These are phyloP conservation scores for Barnettozyma salicaria DNA, from an alignment of 805 yeast species.

Conservation along the genomic window DNA sequence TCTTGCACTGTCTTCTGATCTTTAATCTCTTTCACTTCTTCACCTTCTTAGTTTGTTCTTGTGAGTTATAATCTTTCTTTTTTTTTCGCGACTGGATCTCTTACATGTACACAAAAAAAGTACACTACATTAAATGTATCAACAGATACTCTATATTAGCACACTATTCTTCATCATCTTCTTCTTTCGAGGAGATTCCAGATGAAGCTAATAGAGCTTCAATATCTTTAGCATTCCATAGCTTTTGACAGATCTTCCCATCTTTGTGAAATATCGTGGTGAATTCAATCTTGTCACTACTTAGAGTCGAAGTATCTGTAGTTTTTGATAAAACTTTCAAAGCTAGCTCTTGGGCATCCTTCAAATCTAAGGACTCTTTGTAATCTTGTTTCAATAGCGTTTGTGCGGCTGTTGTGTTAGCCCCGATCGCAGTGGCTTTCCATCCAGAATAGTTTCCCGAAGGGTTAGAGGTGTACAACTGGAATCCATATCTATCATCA, in stretches of 20 bases:
- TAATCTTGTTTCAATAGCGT: slow-evolving; percentile 92
- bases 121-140: neutral
- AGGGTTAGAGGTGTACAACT: slow-evolving; percentile 91
- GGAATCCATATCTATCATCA: slow-evolving; percentile 86
- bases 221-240: slow-evolving; percentile 78
- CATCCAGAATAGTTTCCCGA: slow-evolving; percentile 97
- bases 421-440: slow-evolving; percentile 97
- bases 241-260: slow-evolving; percentile 56
- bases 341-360: slow-evolving; percentile 82
- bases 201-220: slow-evolving; percentile 64
- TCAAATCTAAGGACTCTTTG: slow-evolving; percentile 67
- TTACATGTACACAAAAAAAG: no score
- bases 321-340: slow-evolving; percentile 90
- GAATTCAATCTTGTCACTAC: slow-evolving; percentile 88
- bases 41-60: no score
- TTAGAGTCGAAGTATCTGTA: slow-evolving; percentile 80
- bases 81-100: neutral
- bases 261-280: slow-evolving; percentile 59
- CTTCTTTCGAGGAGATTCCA: slow-evolving; percentile 59
- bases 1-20: neutral
- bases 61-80: neutral
- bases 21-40: no score
- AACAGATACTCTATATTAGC: neutral
- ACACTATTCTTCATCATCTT: slow-evolving; percentile 34
- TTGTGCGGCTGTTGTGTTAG: slow-evolving; percentile 94